Conservation (phyloP, 441 rosid species). For the Euphorbia schlechtendalii region DNA sequence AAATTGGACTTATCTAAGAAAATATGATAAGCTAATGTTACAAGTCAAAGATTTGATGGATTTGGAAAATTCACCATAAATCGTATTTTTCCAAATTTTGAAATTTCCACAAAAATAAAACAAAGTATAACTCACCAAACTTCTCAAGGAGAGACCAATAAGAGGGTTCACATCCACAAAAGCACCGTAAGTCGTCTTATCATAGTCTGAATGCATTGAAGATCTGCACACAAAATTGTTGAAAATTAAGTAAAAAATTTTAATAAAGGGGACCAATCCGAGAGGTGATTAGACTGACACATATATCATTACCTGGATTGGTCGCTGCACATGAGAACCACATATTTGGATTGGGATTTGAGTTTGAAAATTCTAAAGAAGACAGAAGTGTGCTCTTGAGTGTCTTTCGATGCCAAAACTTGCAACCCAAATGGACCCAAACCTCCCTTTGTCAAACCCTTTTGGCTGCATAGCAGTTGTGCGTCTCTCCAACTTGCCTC, state of each 20-base stretch:
- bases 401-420: constrained; percentile 51
- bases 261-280: no score
- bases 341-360: constrained; percentile 25
- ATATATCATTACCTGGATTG: constrained; percentile 87
- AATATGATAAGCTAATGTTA: no score
- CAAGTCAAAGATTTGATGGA: no score
- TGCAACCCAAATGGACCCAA: constrained; percentile 76
- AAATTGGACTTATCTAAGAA: neutral
- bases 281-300: no score
- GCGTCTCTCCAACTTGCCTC: constrained; percentile 53
- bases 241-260: no score
- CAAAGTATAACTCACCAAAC: constrained; percentile 47
- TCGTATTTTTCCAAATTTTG: neutral
- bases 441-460: constrained; percentile 41
- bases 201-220: constrained; percentile 44
- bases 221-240: constrained; percentile 31
- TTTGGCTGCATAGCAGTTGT: constrained; percentile 43
- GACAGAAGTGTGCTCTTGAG: constrained; percentile 55
- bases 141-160: constrained; percentile 45
- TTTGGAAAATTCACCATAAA: neutral
- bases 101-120: neutral
- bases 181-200: constrained; percentile 65
- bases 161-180: constrained; percentile 52
- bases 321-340: constrained; percentile 80
- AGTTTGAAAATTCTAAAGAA: constrained; percentile 67